Percentiles rank a stretch among this genome's conserved stretches.
phyloP scores from a whole-genome alignment of 208 protist species.

The Leishmania mexicana region DNA sequence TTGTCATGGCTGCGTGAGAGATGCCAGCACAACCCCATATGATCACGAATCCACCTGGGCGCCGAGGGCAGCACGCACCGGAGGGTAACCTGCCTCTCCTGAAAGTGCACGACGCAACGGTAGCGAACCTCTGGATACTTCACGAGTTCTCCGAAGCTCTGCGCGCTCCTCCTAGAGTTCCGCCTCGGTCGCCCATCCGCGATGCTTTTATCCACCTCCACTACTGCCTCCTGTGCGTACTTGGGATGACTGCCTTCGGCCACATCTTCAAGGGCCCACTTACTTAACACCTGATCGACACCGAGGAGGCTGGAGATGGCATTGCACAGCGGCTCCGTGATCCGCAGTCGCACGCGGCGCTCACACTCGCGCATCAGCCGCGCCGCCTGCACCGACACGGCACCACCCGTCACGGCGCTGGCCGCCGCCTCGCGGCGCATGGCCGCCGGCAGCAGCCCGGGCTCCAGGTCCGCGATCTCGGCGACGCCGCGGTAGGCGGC shows the following conservation, averaged over 20 bases:
- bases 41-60: slow-evolving; percentile 11
- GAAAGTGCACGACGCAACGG: slow-evolving; percentile 3
- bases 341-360: neutral
- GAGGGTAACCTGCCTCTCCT: neutral
- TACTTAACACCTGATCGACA: neutral
- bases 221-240: neutral
- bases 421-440: slow-evolving; percentile 19
- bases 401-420: slow-evolving; percentile 8
- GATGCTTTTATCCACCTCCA: neutral
- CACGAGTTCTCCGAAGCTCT: neutral
- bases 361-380: slow-evolving; percentile 26
- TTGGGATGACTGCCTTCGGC: neutral
- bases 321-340: neutral
- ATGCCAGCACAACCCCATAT: slow-evolving; percentile 6
- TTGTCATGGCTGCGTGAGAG: neutral
- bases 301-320: neutral
- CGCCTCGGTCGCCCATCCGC: neutral
- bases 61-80: neutral
- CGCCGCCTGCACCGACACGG: slow-evolving; percentile 19
- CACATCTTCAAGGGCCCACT: neutral
- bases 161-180: neutral
- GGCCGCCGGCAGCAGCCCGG: slow-evolving; percentile 14
- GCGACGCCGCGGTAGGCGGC: slow-evolving; percentile 21
- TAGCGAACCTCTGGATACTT: neutral
- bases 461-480: slow-evolving; percentile 21